These are phyloP conservation scores for Aspergillus amoenus DNA, from an alignment of 2,329 filamentous ascomycete species.

Conservation along the genomic window DNA sequence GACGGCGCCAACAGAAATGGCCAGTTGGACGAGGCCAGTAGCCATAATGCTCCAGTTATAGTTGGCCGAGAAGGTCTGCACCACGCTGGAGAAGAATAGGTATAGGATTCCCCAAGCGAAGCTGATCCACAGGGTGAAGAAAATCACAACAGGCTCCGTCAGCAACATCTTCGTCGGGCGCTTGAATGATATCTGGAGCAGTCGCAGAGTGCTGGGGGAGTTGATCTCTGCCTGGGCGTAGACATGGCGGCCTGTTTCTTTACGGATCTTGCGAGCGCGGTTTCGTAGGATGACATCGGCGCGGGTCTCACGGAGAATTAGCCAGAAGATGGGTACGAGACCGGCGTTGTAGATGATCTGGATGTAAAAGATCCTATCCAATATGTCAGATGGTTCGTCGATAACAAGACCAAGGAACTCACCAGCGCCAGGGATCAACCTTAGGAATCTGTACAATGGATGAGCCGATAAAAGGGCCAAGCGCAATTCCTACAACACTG, in stretches of 20 bases:
- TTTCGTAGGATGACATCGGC: conserved; percentile 42
- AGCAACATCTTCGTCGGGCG: conserved; percentile 40
- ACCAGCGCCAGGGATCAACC: conserved; percentile 42
- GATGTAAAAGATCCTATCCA: conserved; percentile 44
- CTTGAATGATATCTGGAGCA: conserved; percentile 41
- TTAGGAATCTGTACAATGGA: conserved; percentile 38
- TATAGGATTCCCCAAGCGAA: conserved; percentile 48
- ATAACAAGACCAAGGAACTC: not conserved
- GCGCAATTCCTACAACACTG: conserved; percentile 44
- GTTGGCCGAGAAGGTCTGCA: conserved; percentile 40
- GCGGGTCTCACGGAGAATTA: conserved; percentile 44
- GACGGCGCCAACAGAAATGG: conserved; percentile 43
- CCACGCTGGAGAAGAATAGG: conserved; percentile 43
- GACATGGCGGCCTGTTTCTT: conserved; percentile 31
- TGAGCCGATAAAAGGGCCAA: conserved; percentile 47
- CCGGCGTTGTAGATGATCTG: conserved; percentile 47
- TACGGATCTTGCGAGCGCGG: conserved; percentile 41
- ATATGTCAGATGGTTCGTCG: not conserved
- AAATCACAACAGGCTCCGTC: conserved; percentile 44
- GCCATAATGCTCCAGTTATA: conserved; percentile 37
- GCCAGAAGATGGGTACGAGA: conserved; percentile 41
- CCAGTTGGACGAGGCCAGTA: conserved; percentile 42
- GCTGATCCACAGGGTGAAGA: conserved; percentile 46
- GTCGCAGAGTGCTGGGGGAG: not conserved
- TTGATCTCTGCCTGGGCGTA: conserved; percentile 28